Base-by-base conservation (phyloP, 78 protist species). In the Polysphondylium violaceum region DNA sequence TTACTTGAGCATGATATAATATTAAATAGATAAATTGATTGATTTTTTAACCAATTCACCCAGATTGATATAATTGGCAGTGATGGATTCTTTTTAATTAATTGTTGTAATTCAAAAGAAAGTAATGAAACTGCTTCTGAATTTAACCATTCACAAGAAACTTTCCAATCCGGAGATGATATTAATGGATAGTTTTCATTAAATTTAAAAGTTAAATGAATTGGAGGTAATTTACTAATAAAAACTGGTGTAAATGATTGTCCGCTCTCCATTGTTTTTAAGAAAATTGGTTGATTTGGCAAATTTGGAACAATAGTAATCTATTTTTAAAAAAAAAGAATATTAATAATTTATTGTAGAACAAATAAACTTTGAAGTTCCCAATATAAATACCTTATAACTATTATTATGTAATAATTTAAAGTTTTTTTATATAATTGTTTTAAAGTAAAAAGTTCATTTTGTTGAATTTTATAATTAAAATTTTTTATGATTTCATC, bases 391-490 rank as follows among this genome's bases (percentile, higher is more conserved):
- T 64, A 64, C 72, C 47, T 47, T 64, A 64, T 64, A 64, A 64
- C 72, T 64, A 64, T 21, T 8, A 64, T 64, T 4, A 36, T 36
- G 19, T 36, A 64, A 35, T 64, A 11, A 64, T 64, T n/a, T n/a
- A n/a, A n/a, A n/a, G n/a, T n/a, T n/a, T n/a, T 64, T 64, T 21
- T 36, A 64, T 35, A 64, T 19, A 64, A 35, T 36, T 64, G 72
- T 64, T 64, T 64, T 36, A 64, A 64, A 8, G 72, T 64, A 17
- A 8, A 64, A 4, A 64, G 31, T 64, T 64, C 72, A 36, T 64
- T 64, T 64, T 64, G 72, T 64, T 64, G 72, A 64, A 21, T 64
- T 41, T 64, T 64, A 36, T 64, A 21, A 64, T 64, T 64, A 64
- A 64, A 64, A 21, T 25, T 21, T 19, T 36, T 36, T 64, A 55